Conservation (phyloP, 805 yeast species). For the Starmerella stigmatis region DNA sequence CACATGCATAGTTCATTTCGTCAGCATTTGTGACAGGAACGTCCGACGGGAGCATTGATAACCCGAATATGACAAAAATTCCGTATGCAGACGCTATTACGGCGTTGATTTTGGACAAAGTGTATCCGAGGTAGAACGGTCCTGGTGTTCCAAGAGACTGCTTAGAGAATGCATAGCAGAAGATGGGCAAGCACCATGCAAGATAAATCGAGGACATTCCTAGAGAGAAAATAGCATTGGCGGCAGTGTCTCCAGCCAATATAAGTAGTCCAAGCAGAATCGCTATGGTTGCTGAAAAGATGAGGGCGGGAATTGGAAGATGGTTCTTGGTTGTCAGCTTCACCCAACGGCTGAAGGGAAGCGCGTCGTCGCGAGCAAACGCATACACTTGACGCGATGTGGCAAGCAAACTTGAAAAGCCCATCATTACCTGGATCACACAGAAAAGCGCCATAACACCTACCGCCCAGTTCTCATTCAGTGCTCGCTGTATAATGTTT, state of each 20-base stretch:
- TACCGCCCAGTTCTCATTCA: conserved; percentile 56
- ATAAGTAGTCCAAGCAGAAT: conserved; percentile 47
- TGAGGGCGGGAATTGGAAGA: conserved; percentile 57
- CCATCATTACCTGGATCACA: conserved; percentile 56
- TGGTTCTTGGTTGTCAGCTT: conserved; percentile 46
- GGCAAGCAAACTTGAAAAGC: conserved; percentile 51
- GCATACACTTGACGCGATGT: conserved; percentile 66
- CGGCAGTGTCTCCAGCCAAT: conserved; percentile 49
- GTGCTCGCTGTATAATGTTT: conserved; percentile 49
- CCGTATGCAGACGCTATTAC: conserved; percentile 43
- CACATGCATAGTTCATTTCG: conserved; percentile 62
- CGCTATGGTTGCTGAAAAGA: conserved; percentile 43
- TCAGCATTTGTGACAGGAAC: conserved; percentile 28
- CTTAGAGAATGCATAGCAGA: conserved; percentile 41
- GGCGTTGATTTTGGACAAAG: conserved; percentile 38
- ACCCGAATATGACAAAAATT: conserved; percentile 39
- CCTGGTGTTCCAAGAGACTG: conserved; percentile 50
- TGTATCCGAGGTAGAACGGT: conserved; percentile 50
- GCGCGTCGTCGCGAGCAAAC: conserved; percentile 65
- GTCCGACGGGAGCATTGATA: conserved; percentile 51
- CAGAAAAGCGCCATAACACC: conserved; percentile 52
- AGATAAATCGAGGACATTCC: conserved; percentile 52
- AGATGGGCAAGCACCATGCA: conserved; percentile 54
- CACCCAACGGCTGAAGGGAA: conserved; percentile 49
- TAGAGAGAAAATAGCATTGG: conserved; percentile 57